Conservation (phyloP, 805 yeast species). For the Candida palmyrensis region DNA sequence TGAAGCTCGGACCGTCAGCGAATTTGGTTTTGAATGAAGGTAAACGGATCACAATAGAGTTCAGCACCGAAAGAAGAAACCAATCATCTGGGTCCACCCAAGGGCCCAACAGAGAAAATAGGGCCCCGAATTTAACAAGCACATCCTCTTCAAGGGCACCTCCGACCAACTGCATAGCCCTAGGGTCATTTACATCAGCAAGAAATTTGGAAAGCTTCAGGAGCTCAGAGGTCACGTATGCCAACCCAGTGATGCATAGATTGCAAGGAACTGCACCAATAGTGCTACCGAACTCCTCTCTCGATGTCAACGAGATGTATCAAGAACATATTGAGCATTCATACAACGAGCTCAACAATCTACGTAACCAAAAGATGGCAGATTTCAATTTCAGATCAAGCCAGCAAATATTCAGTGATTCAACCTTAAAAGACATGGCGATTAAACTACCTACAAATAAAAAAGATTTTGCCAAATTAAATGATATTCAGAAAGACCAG, state of each 20-base stretch:
- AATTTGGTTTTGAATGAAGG: conserved; percentile 39
- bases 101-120: no score
- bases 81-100: conserved; percentile 1
- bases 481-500: conserved; percentile 28
- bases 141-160: no score
- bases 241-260: conserved; percentile 5
- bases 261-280: conserved; percentile 10
- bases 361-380: conserved; percentile 39
- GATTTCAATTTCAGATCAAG: conserved; percentile 25
- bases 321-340: conserved; percentile 22
- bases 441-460: conserved; percentile 46
- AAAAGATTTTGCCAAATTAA: conserved; percentile 38
- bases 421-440: conserved; percentile 51
- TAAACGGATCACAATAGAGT: conserved; percentile 47
- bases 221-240: not conserved
- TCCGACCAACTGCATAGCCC: no score
- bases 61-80: conserved; percentile 27
- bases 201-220: conserved; percentile 4
- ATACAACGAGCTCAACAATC: conserved; percentile 32
- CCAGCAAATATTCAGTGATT: conserved; percentile 19
- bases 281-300: conserved; percentile 13
- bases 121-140: not conserved
- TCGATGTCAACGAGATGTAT: conserved; percentile 12
- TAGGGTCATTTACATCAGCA: conserved; percentile 5
- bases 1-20: conserved; percentile 58